Evolutionary conservation across 257 asterid species (phyloP).

Genomic region (Buddleja alternifolia): DNA sequence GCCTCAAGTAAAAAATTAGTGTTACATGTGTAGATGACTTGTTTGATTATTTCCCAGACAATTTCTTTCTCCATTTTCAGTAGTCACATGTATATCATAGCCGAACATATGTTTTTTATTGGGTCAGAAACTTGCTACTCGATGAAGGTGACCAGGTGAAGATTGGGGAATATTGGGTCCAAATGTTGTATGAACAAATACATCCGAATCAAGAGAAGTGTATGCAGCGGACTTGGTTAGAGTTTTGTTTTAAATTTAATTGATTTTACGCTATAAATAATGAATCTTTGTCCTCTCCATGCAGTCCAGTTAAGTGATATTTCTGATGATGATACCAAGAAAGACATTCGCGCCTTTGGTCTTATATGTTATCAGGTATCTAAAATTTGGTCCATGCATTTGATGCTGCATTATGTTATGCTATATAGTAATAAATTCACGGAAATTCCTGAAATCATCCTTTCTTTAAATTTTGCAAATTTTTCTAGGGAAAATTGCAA

Average conservation of each 20-base stretch:
- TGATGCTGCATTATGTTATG: background rate
- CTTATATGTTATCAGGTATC: slow-evolving; percentile 51
- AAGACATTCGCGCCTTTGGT: slow-evolving; percentile 57
- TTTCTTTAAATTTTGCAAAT: background rate
- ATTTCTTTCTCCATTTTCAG: background rate
- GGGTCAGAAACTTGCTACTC: slow-evolving; percentile 59
- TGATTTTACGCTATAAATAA: background rate
- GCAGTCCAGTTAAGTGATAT: slow-evolving; percentile 35
- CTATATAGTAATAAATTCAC: slow-evolving; percentile 1
- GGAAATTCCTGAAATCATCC: background rate
- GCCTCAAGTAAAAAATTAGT: no score
- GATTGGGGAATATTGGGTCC: slow-evolving; percentile 69
- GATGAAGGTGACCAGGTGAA: slow-evolving; percentile 67
- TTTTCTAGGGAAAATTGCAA: no score
- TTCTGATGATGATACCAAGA: slow-evolving; percentile 38
- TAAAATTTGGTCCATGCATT: background rate
- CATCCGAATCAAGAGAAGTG: slow-evolving; percentile 50
- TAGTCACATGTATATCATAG: slow-evolving; percentile 7
- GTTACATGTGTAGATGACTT: no score
- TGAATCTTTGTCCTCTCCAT: slow-evolving; percentile 16
- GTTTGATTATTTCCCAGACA: background rate
- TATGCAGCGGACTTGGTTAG: slow-evolving; percentile 23
- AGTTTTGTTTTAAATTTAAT: background rate
- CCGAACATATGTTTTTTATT: background rate
- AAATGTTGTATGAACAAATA: slow-evolving; percentile 56